Evolutionary conservation across 2,329 filamentous ascomycete genomes (phyloP).

Genomic region (Ceratocystis alfenasii): DNA sequence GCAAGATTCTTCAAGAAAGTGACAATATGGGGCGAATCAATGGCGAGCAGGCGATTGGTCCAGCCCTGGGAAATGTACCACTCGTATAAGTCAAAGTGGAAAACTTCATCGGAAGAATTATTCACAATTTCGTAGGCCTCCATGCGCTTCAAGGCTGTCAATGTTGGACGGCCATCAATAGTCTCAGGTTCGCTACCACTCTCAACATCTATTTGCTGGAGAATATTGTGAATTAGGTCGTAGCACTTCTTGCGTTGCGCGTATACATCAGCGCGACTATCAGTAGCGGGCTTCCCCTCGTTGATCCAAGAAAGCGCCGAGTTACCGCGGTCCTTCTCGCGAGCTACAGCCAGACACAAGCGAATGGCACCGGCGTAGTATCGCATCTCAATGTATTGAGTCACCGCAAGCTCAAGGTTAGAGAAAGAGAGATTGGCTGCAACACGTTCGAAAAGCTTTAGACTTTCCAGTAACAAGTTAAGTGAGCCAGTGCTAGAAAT

Average conservation of each 20-base stretch:
- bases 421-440: conserved; percentile 69
- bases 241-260: conserved; percentile 68
- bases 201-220: conserved; percentile 62
- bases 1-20: conserved; percentile 74
- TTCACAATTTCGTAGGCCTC: conserved; percentile 91
- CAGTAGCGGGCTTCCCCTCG: conserved; percentile 61
- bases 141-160: conserved; percentile 63
- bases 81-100: conserved; percentile 92
- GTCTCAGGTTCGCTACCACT: conserved; percentile 57
- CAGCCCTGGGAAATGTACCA: conserved; percentile 86
- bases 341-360: conserved; percentile 70
- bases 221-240: conserved; percentile 70
- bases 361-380: conserved; percentile 93
- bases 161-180: conserved; percentile 64
- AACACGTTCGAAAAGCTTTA: conserved; percentile 79
- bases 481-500: conserved; percentile 64
- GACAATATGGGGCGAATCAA: conserved; percentile 74
- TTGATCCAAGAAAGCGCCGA: conserved; percentile 75
- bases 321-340: conserved; percentile 77
- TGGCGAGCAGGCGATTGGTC: conserved; percentile 73
- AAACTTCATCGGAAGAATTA: conserved; percentile 78
- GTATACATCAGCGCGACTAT: conserved; percentile 57
- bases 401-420: conserved; percentile 65
- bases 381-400: conserved; percentile 66
- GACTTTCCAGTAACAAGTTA: conserved; percentile 73